Conservation (phyloP, 495 filamentous ascomycete genomes). For the Friedmanniomyces simplex region DNA sequence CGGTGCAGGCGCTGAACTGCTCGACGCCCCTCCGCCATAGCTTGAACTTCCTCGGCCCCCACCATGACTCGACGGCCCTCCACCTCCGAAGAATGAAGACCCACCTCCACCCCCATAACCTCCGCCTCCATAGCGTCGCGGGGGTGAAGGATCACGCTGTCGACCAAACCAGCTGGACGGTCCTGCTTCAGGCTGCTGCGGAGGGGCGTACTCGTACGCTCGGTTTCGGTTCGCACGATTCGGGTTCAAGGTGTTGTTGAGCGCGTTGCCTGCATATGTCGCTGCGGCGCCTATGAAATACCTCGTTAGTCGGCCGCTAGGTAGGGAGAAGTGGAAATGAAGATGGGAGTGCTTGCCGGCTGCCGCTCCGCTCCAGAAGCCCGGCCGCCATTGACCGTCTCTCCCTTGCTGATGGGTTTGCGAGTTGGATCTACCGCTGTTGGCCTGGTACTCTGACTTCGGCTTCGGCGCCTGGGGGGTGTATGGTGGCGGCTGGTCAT, state of each 20-base stretch:
- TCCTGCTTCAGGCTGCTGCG: not conserved
- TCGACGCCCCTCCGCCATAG: slow-evolving; percentile 31
- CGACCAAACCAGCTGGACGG: slow-evolving; percentile 11
- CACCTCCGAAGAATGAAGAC: slow-evolving; percentile 35
- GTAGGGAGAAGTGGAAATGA: not conserved
- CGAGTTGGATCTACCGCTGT: not conserved
- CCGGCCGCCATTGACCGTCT: slow-evolving; percentile 58
- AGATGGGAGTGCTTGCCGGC: slow-evolving; percentile 22
- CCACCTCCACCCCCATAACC: not conserved
- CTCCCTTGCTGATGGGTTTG: slow-evolving; percentile 6
- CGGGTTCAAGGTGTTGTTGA: slow-evolving; percentile 2
- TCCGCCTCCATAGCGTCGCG: not conserved
- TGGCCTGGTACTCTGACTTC: slow-evolving; percentile 23
- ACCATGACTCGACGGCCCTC: slow-evolving; percentile 32
- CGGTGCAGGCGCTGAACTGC: slow-evolving; percentile 36
- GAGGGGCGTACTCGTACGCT: not conserved
- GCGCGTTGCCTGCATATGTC: slow-evolving; percentile 50
- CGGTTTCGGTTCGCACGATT: slow-evolving; percentile 3
- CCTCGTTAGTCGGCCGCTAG: not conserved
- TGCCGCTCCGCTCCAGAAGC: slow-evolving; percentile 75
- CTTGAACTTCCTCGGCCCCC: not conserved
- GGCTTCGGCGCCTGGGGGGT: slow-evolving; percentile 36
- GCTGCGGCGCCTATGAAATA: slow-evolving; percentile 50
- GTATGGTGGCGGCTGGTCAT: slow-evolving; percentile 53
- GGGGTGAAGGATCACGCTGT: not conserved